These are phyloP conservation scores for Fistulinella prunicolor DNA, from an alignment of 768 basidiomycete species.

Conservation along the genomic window DNA sequence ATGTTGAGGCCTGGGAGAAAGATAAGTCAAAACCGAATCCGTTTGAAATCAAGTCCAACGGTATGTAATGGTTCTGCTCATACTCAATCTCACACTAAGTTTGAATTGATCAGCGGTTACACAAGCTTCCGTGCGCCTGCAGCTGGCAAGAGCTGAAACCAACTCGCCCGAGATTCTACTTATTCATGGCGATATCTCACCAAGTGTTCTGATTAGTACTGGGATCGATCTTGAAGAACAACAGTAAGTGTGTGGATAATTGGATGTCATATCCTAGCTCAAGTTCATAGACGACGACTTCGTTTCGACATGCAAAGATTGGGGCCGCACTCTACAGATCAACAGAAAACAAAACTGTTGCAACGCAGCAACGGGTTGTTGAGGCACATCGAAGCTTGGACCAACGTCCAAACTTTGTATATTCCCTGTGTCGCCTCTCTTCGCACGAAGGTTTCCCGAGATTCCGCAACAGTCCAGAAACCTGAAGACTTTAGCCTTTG, in stretches of 20 bases:
- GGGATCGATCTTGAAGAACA: constrained; percentile 21
- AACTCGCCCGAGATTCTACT: not conserved
- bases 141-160: not conserved
- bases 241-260: constrained; percentile 11
- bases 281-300: not conserved
- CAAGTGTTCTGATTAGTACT: constrained; percentile 9
- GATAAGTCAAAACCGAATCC: not conserved
- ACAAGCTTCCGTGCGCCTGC: not conserved
- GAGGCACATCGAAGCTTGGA: no score
- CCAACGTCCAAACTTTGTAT: constrained; percentile 26
- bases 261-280: not conserved
- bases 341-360: no score
- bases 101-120: no score
- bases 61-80: not conserved
- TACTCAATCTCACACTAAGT: no score
- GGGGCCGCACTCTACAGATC: constrained; percentile 24
- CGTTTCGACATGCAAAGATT: not conserved
- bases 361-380: no score
- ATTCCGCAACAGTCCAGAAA: not conserved
- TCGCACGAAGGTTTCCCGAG: not conserved
- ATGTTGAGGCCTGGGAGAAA: not conserved
- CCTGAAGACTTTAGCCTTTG: not conserved
- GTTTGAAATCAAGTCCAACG: not conserved
- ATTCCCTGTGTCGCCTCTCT: constrained; percentile 18
- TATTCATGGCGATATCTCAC: constrained; percentile 11